A percentile compares a stretch with the other conserved stretches of the same genome.
These are phyloP conservation scores for Juncus effusus DNA, from an alignment of 176 grass and related monocot species.

Conservation along the genomic window DNA sequence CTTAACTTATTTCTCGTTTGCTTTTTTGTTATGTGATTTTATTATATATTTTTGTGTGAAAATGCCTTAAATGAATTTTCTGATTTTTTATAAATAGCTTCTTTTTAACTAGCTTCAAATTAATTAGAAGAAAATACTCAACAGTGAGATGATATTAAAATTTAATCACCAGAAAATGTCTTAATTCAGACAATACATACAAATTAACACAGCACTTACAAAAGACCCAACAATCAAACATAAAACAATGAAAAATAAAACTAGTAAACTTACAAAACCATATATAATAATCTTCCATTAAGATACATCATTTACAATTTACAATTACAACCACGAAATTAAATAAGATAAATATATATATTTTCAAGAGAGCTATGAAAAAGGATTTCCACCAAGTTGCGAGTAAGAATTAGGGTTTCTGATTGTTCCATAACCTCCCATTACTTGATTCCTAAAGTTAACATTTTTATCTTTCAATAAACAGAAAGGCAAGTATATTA, in stretches of 20 bases:
- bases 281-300: not conserved
- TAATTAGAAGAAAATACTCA: too few species aligned
- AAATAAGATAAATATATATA: too few species aligned
- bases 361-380: slow-evolving; percentile 31
- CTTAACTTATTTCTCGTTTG: too few species aligned
- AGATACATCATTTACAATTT: slow-evolving; percentile 12
- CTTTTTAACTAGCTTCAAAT: too few species aligned
- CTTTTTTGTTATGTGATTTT: too few species aligned
- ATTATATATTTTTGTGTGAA: too few species aligned
- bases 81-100: too few species aligned
- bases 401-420: slow-evolving; percentile 20
- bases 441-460: slow-evolving; percentile 34
- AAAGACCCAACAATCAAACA: not conserved
- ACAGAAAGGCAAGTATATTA: too few species aligned
- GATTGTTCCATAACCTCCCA: slow-evolving; percentile 24
- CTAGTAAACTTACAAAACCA: not conserved
- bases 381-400: slow-evolving; percentile 52
- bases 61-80: too few species aligned
- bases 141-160: too few species aligned
- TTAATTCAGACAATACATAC: not conserved
- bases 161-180: too few species aligned
- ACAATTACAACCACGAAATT: slow-evolving; percentile 10
- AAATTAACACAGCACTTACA: slow-evolving; percentile 18
- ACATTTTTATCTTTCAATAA: slow-evolving; percentile 6
- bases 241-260: too few species aligned